These are phyloP conservation scores for Zoysia pacifica DNA, from an alignment of 176 grass and related monocot species.

Conservation along the genomic window DNA sequence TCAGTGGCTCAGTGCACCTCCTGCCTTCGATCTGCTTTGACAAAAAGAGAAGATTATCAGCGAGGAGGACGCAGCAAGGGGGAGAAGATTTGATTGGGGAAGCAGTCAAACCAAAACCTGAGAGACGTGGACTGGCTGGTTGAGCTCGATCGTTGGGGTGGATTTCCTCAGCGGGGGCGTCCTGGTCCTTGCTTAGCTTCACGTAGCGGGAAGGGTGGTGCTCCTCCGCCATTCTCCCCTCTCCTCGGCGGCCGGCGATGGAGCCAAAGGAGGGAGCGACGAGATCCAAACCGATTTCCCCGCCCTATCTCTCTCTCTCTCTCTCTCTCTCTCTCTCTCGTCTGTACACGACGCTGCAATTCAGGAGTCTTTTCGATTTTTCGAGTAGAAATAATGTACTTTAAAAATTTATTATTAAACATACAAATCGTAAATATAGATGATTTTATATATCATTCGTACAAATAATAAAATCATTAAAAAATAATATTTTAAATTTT, in stretches of 20 bases:
- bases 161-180: constrained; percentile 77
- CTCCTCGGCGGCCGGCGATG: neutral
- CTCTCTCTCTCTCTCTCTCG: too few relatives aligned
- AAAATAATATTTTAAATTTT: too few relatives aligned
- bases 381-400: too few relatives aligned
- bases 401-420: too few relatives aligned
- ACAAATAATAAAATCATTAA: too few relatives aligned
- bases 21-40: constrained; percentile 57
- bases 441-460: too few relatives aligned
- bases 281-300: too few relatives aligned
- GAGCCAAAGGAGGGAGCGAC: neutral
- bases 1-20: constrained; percentile 60
- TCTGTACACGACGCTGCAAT: too few relatives aligned
- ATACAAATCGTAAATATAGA: too few relatives aligned
- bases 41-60: neutral
- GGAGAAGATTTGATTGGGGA: too few relatives aligned
- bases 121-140: constrained; percentile 86
- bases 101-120: constrained; percentile 37
- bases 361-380: too few relatives aligned
- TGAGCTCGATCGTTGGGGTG: constrained; percentile 88
- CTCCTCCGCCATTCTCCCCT: constrained; percentile 61
- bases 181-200: constrained; percentile 91
- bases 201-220: constrained; percentile 73
- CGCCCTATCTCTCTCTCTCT: too few relatives aligned
- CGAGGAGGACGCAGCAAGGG: neutral